phyloP scores from a whole-genome alignment of 176 grass and related monocot species.

The Dactylis glomerata region DNA sequence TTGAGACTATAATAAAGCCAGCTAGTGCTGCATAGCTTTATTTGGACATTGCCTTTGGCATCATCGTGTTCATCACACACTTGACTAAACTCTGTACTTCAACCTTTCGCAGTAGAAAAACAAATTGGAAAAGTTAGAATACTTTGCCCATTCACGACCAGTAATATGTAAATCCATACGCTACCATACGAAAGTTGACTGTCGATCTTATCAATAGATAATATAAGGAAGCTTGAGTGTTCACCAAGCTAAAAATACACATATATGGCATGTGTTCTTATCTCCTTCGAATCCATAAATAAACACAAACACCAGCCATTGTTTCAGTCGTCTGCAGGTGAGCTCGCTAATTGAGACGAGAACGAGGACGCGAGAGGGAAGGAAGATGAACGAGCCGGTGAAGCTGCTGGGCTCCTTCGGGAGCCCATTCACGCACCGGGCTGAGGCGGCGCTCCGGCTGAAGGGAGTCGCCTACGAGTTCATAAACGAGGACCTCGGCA shows the following conservation, averaged over 20 bases:
- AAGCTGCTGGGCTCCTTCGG: constrained; percentile 32
- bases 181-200: background rate
- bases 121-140: background rate
- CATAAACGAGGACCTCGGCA: constrained; percentile 27
- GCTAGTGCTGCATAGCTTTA: no score
- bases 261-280: background rate
- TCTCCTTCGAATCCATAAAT: background rate
- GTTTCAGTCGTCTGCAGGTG: background rate
- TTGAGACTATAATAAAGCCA: no score
- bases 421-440: constrained; percentile 24
- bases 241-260: background rate
- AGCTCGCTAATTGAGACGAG: background rate
- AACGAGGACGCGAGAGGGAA: background rate
- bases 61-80: background rate
- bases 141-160: background rate
- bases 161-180: background rate
- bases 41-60: background rate
- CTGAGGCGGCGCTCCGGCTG: constrained; percentile 30
- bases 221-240: background rate
- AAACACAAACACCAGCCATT: background rate
- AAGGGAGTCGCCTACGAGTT: constrained; percentile 14
- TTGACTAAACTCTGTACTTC: background rate
- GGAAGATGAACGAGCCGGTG: constrained; percentile 9
- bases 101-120: background rate
- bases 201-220: background rate